A percentile compares a stretch with the other conserved stretches of the same genome.
phyloP scores from a whole-genome alignment of 768 basidiomycete genomes.

The Amanita thiersii region DNA sequence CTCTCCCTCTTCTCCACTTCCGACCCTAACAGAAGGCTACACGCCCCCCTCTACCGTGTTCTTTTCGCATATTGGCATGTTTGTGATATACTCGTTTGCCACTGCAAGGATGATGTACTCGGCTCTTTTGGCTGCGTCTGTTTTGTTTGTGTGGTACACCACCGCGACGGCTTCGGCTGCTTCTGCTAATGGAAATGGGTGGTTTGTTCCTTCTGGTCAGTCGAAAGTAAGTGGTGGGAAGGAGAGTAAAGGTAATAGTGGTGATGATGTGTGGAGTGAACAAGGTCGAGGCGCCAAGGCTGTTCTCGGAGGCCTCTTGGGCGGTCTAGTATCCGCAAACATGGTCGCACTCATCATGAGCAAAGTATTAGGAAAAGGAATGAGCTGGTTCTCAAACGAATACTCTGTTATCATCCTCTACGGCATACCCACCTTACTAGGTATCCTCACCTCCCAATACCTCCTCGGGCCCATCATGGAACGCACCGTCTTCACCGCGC shows the following conservation, averaged over 20 bases:
- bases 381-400: slow-evolving; percentile 85
- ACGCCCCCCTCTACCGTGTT: slow-evolving; percentile 64
- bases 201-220: too few relatives aligned
- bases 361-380: slow-evolving; percentile 48
- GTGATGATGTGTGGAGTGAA: slow-evolving; percentile 22
- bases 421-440: slow-evolving; percentile 58
- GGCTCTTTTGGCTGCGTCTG: slow-evolving; percentile 36
- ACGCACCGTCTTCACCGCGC: slow-evolving; percentile 48
- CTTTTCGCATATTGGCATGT: slow-evolving; percentile 60
- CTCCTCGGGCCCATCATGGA: slow-evolving; percentile 48
- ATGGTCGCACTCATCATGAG: slow-evolving; percentile 63
- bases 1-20: slow-evolving; percentile 60
- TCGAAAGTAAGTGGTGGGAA: slow-evolving; percentile 6
- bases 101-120: slow-evolving; percentile 63
- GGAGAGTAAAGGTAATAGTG: slow-evolving; percentile 16
- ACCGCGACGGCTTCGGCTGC: too few relatives aligned
- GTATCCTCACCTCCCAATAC: slow-evolving; percentile 55
- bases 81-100: slow-evolving; percentile 68
- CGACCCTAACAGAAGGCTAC: slow-evolving; percentile 44
- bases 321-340: slow-evolving; percentile 60
- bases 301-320: slow-evolving; percentile 41
- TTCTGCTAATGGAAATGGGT: too few relatives aligned
- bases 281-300: slow-evolving; percentile 39
- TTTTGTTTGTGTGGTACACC: slow-evolving; percentile 32
- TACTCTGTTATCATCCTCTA: slow-evolving; percentile 61